Percentiles rank a stretch among this genome's conserved stretches.
These are phyloP conservation scores for Lichtheimia ramosa DNA, from an alignment of 371 early-diverging fungal species.

Conservation along the genomic window DNA sequence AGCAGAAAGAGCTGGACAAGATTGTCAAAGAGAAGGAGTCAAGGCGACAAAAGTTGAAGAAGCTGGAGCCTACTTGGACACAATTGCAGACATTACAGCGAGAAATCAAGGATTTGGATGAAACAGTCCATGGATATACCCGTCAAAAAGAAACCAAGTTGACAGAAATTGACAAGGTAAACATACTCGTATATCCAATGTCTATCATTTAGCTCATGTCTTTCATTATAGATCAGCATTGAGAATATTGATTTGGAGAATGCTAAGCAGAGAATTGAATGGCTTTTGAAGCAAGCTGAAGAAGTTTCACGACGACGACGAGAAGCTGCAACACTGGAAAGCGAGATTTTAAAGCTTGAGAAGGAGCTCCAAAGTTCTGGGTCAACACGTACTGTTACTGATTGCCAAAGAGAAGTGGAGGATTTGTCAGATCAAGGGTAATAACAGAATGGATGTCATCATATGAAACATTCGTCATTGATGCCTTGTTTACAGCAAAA, in stretches of 20 bases:
- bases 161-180: constrained; percentile 10
- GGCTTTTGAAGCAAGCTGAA: constrained; percentile 30
- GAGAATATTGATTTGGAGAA: constrained; percentile 23
- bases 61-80: constrained; percentile 43
- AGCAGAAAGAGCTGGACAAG: constrained; percentile 32
- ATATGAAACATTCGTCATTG: background rate
- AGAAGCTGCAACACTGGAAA: constrained; percentile 33
- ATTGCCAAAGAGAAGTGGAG: constrained; percentile 67
- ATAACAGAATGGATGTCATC: background rate
- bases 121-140: constrained; percentile 44
- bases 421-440: constrained; percentile 50
- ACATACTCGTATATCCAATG: background rate
- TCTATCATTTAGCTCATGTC: background rate
- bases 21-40: constrained; percentile 1
- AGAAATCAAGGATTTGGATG: constrained; percentile 22
- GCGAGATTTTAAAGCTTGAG: constrained; percentile 53
- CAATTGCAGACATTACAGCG: constrained; percentile 32
- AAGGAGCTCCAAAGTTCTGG: constrained; percentile 61
- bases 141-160: constrained; percentile 27
- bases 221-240: constrained; percentile 4
- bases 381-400: constrained; percentile 63
- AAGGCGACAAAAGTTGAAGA: constrained; percentile 35
- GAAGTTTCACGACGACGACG: constrained; percentile 34
- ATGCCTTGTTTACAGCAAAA: constrained; percentile 18
- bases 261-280: constrained; percentile 20